Evolutionary conservation across 176 grass and related monocot species (phyloP).

Genomic region (Eremochloa ophiuroides): DNA sequence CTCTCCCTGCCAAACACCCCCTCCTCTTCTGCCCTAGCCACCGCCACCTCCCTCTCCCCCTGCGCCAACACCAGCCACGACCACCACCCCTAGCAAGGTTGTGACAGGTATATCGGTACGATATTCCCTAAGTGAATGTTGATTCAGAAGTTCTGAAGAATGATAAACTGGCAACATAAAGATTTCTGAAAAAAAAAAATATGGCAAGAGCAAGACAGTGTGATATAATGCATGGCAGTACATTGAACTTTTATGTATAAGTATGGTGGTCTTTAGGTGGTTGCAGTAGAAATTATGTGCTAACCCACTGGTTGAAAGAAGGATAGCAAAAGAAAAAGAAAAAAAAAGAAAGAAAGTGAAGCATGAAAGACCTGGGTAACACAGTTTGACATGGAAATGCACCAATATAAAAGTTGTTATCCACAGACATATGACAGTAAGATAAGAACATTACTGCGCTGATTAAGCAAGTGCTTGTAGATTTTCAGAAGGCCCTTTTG

Average conservation of each 20-base stretch:
- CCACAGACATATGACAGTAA: conserved; percentile 25
- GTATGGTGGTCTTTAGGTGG: not conserved
- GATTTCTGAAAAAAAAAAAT: not conserved
- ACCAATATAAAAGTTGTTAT: conserved; percentile 15
- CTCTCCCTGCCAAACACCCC: not conserved
- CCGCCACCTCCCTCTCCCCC: not conserved
- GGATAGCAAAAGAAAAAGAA: not conserved
- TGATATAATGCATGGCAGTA: not conserved
- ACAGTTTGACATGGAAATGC: not conserved
- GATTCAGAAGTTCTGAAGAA: conserved; percentile 26
- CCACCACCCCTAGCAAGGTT: not conserved
- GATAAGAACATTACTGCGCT: conserved; percentile 64
- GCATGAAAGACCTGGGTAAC: not conserved
- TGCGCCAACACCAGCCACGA: no score
- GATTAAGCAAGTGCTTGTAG: conserved; percentile 95
- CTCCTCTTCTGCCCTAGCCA: not conserved
- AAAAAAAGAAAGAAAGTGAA: no score
- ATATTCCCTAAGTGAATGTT: not conserved
- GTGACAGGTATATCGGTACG: not conserved
- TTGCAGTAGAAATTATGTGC: not conserved
- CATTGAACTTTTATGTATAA: not conserved
- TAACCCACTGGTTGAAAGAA: not conserved
- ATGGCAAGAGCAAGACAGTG: not conserved
- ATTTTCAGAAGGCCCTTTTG: conserved; percentile 95
- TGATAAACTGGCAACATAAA: not conserved